These are phyloP conservation scores for Pleurotus citrinopileatus DNA, from an alignment of 768 basidiomycete genomes.

Conservation along the genomic window DNA sequence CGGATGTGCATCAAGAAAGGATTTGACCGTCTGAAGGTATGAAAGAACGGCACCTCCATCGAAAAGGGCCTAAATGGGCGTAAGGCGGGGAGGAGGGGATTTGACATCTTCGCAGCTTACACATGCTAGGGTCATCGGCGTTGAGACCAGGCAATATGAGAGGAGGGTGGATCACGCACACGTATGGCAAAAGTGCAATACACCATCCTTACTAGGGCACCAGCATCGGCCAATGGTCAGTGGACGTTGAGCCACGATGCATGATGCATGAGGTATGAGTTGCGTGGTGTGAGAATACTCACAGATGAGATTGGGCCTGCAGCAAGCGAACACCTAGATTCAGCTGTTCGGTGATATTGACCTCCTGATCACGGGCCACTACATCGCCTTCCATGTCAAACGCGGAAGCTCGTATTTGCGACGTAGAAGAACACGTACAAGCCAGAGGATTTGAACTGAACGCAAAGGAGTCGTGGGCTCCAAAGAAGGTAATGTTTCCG, in stretches of 20 bases:
- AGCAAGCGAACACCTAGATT: conserved; percentile 49
- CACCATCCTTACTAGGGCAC: conserved; percentile 37
- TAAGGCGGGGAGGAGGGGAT: neutral
- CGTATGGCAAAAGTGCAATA: conserved; percentile 66
- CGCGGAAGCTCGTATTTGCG: neutral
- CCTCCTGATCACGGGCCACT: conserved; percentile 41
- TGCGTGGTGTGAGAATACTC: neutral
- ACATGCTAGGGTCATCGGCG: neutral
- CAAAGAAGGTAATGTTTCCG: conserved; percentile 45
- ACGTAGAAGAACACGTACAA: conserved; percentile 27
- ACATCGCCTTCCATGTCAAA: neutral
- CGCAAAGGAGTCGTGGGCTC: conserved; percentile 56
- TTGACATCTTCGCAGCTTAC: conserved; percentile 22
- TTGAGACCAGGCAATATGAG: neutral
- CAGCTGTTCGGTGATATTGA: conserved; percentile 49
- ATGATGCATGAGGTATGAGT: neutral
- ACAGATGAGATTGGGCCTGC: conserved; percentile 55
- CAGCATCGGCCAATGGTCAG: too few species aligned
- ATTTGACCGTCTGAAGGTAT: conserved; percentile 51
- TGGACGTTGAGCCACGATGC: too few species aligned
- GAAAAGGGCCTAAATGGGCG: conserved; percentile 34
- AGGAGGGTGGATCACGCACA: conserved; percentile 31
- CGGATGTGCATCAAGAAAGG: conserved; percentile 56
- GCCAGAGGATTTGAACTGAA: conserved; percentile 43
- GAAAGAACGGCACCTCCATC: conserved; percentile 47